Evolutionary conservation across 305 asterid species (phyloP).

Genomic region (Fraxinus nigra): DNA sequence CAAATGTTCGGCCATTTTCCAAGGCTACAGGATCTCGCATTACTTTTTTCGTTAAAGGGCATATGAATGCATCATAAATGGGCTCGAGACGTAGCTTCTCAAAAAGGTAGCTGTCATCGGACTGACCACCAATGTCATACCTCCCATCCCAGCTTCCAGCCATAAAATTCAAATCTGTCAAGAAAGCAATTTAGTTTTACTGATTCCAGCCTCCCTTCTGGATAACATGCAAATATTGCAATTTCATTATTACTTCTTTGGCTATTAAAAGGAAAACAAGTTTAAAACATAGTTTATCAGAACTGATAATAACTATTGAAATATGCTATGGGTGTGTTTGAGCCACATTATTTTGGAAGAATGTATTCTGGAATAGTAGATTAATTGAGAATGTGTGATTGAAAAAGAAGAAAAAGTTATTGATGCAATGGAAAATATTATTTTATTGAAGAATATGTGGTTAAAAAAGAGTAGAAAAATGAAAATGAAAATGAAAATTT

Average conservation of each 20-base stretch:
- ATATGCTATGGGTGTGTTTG: no score
- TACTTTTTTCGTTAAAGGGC: conserved; percentile 87
- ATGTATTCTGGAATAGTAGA: no score
- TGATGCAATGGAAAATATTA: no score
- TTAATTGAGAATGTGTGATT: no score
- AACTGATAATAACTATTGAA: not conserved
- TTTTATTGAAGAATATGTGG: no score
- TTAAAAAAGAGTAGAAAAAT: no score
- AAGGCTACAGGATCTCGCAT: conserved; percentile 88
- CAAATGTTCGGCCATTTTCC: conserved; percentile 88
- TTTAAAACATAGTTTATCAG: not conserved
- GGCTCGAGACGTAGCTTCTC: conserved; percentile 77
- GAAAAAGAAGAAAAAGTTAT: no score
- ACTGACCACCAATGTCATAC: conserved; percentile 57
- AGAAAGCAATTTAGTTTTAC: not conserved
- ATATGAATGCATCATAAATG: conserved; percentile 82
- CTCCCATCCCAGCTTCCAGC: conserved; percentile 71
- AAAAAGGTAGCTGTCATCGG: conserved; percentile 74
- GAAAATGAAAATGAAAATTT: no score
- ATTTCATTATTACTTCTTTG: not conserved
- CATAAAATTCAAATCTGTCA: conserved; percentile 50
- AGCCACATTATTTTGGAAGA: no score
- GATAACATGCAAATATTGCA: not conserved
- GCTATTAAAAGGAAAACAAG: not conserved
- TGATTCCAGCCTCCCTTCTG: not conserved